Evolutionary conservation across 352 stramenopile species (phyloP).

Genomic region (Phytophthora pluvialis): DNA sequence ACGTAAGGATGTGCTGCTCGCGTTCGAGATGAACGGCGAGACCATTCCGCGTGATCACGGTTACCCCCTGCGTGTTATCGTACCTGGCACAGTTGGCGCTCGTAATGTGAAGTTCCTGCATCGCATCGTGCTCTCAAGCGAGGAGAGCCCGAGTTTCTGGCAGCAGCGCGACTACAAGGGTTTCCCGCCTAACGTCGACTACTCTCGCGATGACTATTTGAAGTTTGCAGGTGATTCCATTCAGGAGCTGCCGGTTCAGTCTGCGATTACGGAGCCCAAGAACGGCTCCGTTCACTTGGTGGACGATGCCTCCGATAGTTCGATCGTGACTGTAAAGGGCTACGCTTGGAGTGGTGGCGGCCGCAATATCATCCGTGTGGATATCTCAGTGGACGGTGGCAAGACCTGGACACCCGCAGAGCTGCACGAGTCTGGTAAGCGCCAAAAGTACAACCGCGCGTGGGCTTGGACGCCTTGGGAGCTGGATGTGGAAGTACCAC

Average conservation of each 20-base stretch:
- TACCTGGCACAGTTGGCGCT: constrained; percentile 95
- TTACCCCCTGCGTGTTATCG: constrained; percentile 95
- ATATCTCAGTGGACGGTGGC: constrained; percentile 95
- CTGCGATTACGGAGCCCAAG: constrained; percentile 89
- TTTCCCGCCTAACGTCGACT: constrained; percentile 88
- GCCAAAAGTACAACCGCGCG: constrained; percentile 90
- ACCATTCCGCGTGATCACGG: constrained; percentile 95
- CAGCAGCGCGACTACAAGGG: constrained; percentile 94
- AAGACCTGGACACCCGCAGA: constrained; percentile 93
- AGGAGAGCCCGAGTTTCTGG: constrained; percentile 91
- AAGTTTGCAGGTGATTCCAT: constrained; percentile 89
- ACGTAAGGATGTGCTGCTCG: constrained; percentile 97
- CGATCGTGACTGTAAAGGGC: constrained; percentile 91
- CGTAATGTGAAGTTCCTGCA: constrained; percentile 98
- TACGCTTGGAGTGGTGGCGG: constrained; percentile 96
- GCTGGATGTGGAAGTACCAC: constrained; percentile 89
- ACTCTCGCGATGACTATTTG: constrained; percentile 83
- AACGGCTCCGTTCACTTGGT: constrained; percentile 53
- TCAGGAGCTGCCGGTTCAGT: constrained; percentile 92
- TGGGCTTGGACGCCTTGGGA: constrained; percentile 98
- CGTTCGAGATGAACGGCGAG: constrained; percentile 98
- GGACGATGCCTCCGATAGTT: constrained; percentile 66
- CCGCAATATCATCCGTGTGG: constrained; percentile 95
- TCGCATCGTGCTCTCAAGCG: constrained; percentile 85
- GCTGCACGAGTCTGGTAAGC: constrained; percentile 81